A percentile compares a stretch with the other conserved stretches of the same genome.
phyloP scores from a whole-genome alignment of 1,284 basidiomycete species.

The Moesziomyces sp. region DNA sequence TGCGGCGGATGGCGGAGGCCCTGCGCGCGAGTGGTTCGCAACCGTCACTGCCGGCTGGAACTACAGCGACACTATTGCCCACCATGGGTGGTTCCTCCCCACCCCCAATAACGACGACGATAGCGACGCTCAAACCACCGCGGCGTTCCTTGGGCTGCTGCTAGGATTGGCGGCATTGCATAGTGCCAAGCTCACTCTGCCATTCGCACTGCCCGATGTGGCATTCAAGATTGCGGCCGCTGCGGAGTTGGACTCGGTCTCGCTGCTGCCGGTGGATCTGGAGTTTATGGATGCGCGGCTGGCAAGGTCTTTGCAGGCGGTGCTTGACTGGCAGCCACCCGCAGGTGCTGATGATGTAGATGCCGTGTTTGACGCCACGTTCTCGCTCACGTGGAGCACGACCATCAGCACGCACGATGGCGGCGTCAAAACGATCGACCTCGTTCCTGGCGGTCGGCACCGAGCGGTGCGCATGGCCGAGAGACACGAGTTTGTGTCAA shows the following conservation, averaged over 20 bases:
- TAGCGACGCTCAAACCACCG: neutral
- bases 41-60: constrained; percentile 31
- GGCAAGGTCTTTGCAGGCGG: constrained; percentile 26
- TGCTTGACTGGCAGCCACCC: constrained; percentile 29
- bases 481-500: constrained; percentile 24
- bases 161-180: constrained; percentile 51
- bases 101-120: constrained; percentile 1
- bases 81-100: constrained; percentile 25
- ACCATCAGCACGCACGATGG: constrained; percentile 11
- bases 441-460: constrained; percentile 42
- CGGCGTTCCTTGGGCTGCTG: constrained; percentile 42
- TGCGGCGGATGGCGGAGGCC: constrained; percentile 56
- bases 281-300: constrained; percentile 32
- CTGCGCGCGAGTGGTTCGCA: constrained; percentile 55
- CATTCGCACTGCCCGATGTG: constrained; percentile 27
- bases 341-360: constrained; percentile 7
- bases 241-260: neutral
- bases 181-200: constrained; percentile 43
- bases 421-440: constrained; percentile 23
- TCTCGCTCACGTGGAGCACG: constrained; percentile 44
- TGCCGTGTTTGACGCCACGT: constrained; percentile 26
- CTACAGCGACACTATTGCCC: constrained; percentile 1
- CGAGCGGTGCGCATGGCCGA: constrained; percentile 24
- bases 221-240: constrained; percentile 34
- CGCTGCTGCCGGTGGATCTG: constrained; percentile 30